These are phyloP conservation scores for Stereocaulon alpinum DNA, from an alignment of 495 filamentous ascomycete genomes.

Conservation along the genomic window DNA sequence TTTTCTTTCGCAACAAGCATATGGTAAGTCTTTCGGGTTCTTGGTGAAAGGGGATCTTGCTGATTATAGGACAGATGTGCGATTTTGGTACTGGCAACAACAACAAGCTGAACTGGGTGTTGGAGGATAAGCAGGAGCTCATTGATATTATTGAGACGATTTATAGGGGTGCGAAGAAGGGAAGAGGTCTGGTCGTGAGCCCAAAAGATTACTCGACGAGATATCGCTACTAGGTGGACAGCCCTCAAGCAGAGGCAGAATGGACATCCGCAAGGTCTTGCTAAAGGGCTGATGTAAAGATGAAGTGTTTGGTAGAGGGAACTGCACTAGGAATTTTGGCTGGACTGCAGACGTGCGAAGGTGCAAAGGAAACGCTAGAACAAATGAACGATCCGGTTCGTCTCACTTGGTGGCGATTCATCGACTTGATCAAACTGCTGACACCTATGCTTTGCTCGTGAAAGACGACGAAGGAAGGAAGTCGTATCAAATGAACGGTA, in stretches of 20 bases:
- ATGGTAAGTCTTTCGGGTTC: conserved; percentile 39
- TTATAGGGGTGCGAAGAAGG: conserved; percentile 95
- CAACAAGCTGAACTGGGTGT: conserved; percentile 94
- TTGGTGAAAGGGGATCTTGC: neutral
- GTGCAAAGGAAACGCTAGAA: neutral
- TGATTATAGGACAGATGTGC: conserved; percentile 26
- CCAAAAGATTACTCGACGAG: conserved; percentile 89
- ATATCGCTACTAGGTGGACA: conserved; percentile 54
- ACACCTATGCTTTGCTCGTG: neutral
- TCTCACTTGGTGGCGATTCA: conserved; percentile 7
- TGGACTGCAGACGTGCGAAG: neutral
- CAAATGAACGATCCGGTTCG: conserved; percentile 8
- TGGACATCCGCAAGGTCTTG: too few relatives aligned
- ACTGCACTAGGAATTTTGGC: neutral
- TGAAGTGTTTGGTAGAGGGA: too few relatives aligned
- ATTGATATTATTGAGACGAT: conserved; percentile 99
- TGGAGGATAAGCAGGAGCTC: conserved; percentile 97
- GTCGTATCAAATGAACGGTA: too few relatives aligned
- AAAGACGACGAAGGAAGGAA: neutral
- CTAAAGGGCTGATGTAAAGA: too few relatives aligned
- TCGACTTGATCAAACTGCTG: neutral
- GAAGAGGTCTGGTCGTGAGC: conserved; percentile 87
- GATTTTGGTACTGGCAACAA: conserved; percentile 98
- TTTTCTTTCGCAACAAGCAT: conserved; percentile 98
- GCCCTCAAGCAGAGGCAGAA: too few relatives aligned